Evolutionary conservation across 352 stramenopile species (phyloP).

Genomic region (Globisporangium canariense): DNA sequence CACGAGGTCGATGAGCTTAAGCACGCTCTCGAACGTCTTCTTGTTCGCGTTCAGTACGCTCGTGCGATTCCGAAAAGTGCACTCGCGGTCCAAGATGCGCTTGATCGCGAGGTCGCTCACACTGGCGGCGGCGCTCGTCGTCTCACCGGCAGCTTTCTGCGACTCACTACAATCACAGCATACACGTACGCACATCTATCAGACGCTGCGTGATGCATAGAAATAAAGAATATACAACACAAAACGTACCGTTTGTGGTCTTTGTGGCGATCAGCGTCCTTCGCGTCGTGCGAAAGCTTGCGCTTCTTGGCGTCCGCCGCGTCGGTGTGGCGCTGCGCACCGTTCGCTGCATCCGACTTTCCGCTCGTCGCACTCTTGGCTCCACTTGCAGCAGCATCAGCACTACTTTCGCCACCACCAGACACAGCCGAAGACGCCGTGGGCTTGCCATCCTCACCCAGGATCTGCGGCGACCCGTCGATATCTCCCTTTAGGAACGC

Average conservation of each 20-base stretch:
- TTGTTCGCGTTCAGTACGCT: conserved; percentile 74
- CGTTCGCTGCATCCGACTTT: conserved; percentile 11
- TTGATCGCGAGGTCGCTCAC: conserved; percentile 50
- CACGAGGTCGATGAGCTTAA: conserved; percentile 76
- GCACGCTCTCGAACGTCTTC: conserved; percentile 80
- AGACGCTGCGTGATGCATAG: neutral
- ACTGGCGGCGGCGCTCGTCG: neutral
- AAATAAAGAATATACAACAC: neutral
- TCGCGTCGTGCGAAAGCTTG: conserved; percentile 32
- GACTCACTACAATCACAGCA: conserved; percentile 16
- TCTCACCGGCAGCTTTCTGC: conserved; percentile 27
- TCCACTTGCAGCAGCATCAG: neutral
- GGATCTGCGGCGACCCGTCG: conserved; percentile 70
- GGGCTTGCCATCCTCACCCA: conserved; percentile 22
- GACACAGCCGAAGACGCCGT: neutral
- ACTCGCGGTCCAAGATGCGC: conserved; percentile 64
- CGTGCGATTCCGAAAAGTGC: conserved; percentile 59
- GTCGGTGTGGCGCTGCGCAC: neutral
- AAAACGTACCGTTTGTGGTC: conserved; percentile 33
- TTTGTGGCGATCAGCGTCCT: conserved; percentile 30
- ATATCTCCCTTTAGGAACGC: conserved; percentile 84
- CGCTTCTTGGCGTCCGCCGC: conserved; percentile 35
- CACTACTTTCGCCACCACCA: conserved; percentile 1
- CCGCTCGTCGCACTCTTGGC: conserved; percentile 17
- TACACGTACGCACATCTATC: neutral